Percentiles rank a stretch among this genome's conserved stretches.
These are phyloP conservation scores for Kalanchoe fedtschenkoi DNA, from an alignment of 164 flowering plant genomes.

Conservation along the genomic window DNA sequence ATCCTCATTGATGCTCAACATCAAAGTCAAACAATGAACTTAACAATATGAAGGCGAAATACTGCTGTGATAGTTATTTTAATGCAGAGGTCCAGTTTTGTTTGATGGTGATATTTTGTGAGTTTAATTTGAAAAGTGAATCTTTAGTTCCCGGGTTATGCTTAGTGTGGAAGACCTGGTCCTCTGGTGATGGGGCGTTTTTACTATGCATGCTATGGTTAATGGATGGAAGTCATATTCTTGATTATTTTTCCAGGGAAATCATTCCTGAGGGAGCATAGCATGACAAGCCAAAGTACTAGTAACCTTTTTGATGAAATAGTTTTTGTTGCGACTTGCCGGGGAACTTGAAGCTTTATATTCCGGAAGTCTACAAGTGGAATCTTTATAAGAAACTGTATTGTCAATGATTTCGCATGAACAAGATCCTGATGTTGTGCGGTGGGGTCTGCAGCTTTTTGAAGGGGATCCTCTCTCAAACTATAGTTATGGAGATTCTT, in stretches of 20 bases:
- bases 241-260: background rate
- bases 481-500: conserved; percentile 32
- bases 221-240: background rate
- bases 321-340: background rate
- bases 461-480: conserved; percentile 38
- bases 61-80: background rate
- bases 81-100: background rate
- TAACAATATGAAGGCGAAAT: too few species aligned
- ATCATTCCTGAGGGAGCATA: background rate
- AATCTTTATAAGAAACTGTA: background rate
- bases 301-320: background rate
- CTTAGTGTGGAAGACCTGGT: too few species aligned
- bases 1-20: background rate
- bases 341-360: background rate
- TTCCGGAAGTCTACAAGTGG: background rate
- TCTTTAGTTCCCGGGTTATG: background rate
- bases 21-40: background rate
- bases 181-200: too few species aligned
- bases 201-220: background rate
- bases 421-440: conserved; percentile 71
- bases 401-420: conserved; percentile 34
- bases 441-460: conserved; percentile 73
- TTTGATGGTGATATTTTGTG: background rate
- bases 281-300: background rate
- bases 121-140: background rate